Evolutionary conservation across 192 early-diverging fungal genomes (phyloP), one percentile per base, ranked within the genome.

Genomic region (Backusella tuberculispora): DNA sequence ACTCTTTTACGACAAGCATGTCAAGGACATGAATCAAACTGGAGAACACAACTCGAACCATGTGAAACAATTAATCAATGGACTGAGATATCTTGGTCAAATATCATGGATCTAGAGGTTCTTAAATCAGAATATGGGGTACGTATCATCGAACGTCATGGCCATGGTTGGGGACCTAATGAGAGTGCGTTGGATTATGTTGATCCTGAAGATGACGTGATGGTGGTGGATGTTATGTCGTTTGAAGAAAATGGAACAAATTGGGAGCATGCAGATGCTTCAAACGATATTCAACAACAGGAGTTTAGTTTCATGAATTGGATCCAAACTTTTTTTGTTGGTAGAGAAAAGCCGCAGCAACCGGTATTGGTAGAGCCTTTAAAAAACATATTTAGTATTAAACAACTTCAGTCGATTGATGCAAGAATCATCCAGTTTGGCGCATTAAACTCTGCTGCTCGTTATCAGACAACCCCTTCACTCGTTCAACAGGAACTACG

Each of bases 41-140:
- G 69, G 64, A 48, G 53, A 21, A 40, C 26, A 2, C 10, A 43
- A 37, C 15, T 63, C 9, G 67, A 76, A n/a, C 45, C 47, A 15
- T 76, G 74, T 26, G 26, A 65, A 14, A 64, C 50, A 0, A 24
- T 77, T 6, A 15, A 70, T 41, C 63, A 77, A 6, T 77, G 76
- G 76, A 41, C 48, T 14, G 76, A 77, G 37, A 46, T 77, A 17
- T 34, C 76, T 7, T 77, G 76, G 76, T 77, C 76, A 4, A 77
- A 44, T 17, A 66, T 77, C 2, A 71, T 77, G 71, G 63, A 77
- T 26, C 17, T 77, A 2, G 38, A 50, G 1, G 7, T 37, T 47
- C 29, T 77, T 34, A 63, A 77, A 34, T 26, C 42, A 50, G 69
- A 71, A 0, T 65, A 46, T 37, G 72, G 69, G 37, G 50, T 77